phyloP scores from a whole-genome alignment of 305 asterid genomes.

The Fraxinus velutina region DNA sequence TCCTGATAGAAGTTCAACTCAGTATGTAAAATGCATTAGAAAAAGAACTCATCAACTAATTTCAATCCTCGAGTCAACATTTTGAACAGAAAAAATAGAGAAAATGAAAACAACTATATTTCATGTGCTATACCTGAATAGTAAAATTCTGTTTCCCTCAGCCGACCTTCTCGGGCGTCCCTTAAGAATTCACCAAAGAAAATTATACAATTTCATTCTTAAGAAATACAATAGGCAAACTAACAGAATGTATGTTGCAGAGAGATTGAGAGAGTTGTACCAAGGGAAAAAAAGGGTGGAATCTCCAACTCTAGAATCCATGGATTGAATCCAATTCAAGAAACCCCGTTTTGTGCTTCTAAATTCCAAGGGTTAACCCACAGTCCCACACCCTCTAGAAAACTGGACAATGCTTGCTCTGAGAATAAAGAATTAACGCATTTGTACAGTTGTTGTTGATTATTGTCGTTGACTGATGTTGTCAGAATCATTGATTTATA shows the following conservation, averaged over 20 bases:
- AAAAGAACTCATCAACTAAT: conserved; percentile 9
- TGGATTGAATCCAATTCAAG: conserved; percentile 18
- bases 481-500: too few relatives aligned
- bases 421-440: conserved; percentile 19
- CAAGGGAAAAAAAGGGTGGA: too few relatives aligned
- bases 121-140: conserved; percentile 37
- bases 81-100: not conserved
- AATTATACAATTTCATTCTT: not conserved
- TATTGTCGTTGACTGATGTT: too few relatives aligned
- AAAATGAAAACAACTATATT: not conserved
- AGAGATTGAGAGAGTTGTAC: too few relatives aligned
- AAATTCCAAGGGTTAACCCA: not conserved
- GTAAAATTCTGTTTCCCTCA: conserved; percentile 42
- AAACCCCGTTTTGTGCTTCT: conserved; percentile 12
- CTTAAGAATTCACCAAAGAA: conserved; percentile 31
- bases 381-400: not conserved
- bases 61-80: conserved; percentile 14
- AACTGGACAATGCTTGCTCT: conserved; percentile 15
- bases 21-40: not conserved
- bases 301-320: conserved; percentile 57
- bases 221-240: too few relatives aligned
- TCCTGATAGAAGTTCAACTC: not conserved
- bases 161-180: conserved; percentile 50
- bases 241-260: too few relatives aligned
- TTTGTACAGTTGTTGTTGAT: too few relatives aligned